Evolutionary conservation across 164 flowering plant genomes (phyloP), one percentile per base, ranked within the genome.

Genomic region (Sextonia rubra): DNA sequence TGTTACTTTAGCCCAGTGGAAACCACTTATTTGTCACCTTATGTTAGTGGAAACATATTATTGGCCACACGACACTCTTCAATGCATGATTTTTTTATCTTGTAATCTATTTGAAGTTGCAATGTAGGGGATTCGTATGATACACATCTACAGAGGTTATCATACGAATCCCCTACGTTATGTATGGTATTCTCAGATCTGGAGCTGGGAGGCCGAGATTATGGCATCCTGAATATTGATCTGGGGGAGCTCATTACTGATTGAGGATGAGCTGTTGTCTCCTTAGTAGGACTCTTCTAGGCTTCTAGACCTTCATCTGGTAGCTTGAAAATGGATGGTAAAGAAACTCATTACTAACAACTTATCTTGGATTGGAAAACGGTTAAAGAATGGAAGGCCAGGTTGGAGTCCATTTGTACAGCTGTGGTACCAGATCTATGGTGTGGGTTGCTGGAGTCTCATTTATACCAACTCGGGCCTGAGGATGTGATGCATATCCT

Each of bases 21-120:
- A 15, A 30, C 67, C 67, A 64, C 67, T 24, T 47, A 48, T 68
- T 68, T 47, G 70, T 32, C 70, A 68, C 60, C 26, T 22, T 48
- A 15, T 68, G 60, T 30, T 75, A 60, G 78, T 75, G 78, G 78
- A 66, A 71, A 67, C 73, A 75, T 65, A 60, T 47, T 7, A 66
- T 26, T 58, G 20, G 37, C 74, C 78, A 60, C 60, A 68, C 12
- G 17, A 4, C 62, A 18, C 32, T 56, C 37, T 60, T 30, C 1
- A 29, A 22, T 61, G 30, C 64, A 23, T 61, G 64, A 12, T 25
- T 23, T 25, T 24, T 61, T 4, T 61, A 22, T 32, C 1, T 32
- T 5, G 44, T 32, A 9, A 32, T 32, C 7, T 61, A 61, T 29
- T 61, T 23, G 64, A 61, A 61, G 64, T 64, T 64, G 22, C 67